A percentile compares a stretch with the other conserved stretches of the same genome.
phyloP scores from a whole-genome alignment of 345 rosid species.

The Eucalyptus cloeziana region DNA sequence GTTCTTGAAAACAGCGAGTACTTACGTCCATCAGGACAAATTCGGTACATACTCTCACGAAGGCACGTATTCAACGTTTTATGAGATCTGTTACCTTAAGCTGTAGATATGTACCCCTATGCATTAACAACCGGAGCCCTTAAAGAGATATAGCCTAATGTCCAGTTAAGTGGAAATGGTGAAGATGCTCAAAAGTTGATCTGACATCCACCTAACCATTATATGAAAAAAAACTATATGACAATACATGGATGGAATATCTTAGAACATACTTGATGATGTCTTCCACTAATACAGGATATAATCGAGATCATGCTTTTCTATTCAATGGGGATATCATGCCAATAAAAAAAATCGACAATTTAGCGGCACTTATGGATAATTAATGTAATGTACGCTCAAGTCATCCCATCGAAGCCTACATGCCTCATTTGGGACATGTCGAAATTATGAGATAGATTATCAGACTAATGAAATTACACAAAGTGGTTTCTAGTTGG shows the following conservation, averaged over 20 bases:
- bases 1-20: neutral
- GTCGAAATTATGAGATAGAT: too few relatives aligned
- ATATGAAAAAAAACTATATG: too few relatives aligned
- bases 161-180: neutral
- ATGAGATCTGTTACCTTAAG: neutral
- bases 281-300: too few relatives aligned
- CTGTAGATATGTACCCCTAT: neutral
- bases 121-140: neutral
- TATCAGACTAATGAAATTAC: neutral
- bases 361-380: too few relatives aligned
- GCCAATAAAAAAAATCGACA: too few relatives aligned
- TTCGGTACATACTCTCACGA: neutral
- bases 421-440: too few relatives aligned
- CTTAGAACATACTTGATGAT: neutral
- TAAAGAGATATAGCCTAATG: neutral
- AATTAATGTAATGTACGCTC: too few relatives aligned
- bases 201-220: neutral
- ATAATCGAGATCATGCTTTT: too few relatives aligned
- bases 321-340: too few relatives aligned
- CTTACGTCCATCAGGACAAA: neutral
- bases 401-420: too few relatives aligned
- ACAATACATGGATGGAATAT: neutral
- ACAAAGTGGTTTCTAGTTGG: neutral
- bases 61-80: too few relatives aligned
- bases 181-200: neutral